Base-by-base conservation (phyloP, 768 basidiomycete species). In the Mycena vitilis region DNA sequence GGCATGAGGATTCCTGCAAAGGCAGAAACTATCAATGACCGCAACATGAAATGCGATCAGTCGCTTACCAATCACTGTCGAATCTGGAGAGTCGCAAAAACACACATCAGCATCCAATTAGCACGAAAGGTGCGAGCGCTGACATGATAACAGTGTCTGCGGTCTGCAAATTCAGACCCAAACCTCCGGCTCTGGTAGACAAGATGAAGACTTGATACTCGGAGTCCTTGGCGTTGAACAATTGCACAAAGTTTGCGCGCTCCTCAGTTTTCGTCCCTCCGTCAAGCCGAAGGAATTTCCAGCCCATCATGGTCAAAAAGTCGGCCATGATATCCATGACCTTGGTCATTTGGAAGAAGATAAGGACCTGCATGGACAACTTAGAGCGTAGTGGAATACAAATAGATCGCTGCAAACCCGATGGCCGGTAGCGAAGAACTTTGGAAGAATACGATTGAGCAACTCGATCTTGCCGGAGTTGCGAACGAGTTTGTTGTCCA, bases 331-430 rank as follows among this genome's bases (percentile, higher is more conserved):
- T 96, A 70, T 97, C 95, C 96, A 99, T 98, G 74, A 98, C 95
- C 76, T 95, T 94, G 18, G 96, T 98, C 98, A 99, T 98, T 81
- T 99, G 98, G 91, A 99, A 99, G 89, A 99, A 99, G 74, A 99
- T 98, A 64, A 99, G 89, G 53, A 97, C 95, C 93, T 95, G 71
- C 0, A 63, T 34, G 53, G 38, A 40, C 16, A 63, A 56, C 51
- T 57, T 68, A 49, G 60, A 49, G 22, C 48, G 60, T 51, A n/a
- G 49, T 30, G 10, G 25, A 51, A 23, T 38, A 34, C 7, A 61
- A 47, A 18, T 16, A 16, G 49, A 48, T 25, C 60, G 68, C 13
- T 42, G 72, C 87, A 54, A 75, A 94, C 95, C 76, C 96, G 90
- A 82, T 99, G 98, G 5, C 92, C 93, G 8, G 94, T 95, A 8